A percentile compares a stretch with the other conserved stretches of the same genome.
These are phyloP conservation scores for Atkinsonella texensis DNA, from an alignment of 2,329 filamentous ascomycete genomes.

Conservation along the genomic window DNA sequence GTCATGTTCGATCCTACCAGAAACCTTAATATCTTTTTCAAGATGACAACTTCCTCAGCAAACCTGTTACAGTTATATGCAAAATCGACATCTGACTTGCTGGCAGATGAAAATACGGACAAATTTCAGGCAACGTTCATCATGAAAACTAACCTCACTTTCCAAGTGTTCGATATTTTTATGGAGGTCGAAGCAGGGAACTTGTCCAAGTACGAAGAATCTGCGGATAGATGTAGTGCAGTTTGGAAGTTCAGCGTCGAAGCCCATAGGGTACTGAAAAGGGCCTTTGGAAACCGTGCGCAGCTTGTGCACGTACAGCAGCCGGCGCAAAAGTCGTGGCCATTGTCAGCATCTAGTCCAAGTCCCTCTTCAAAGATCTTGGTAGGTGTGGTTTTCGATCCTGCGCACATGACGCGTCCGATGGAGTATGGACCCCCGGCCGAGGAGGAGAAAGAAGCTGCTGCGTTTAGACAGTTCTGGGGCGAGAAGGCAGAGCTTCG, in stretches of 20 bases:
- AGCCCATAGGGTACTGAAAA: conserved; percentile 52
- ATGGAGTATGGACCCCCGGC: conserved; percentile 83
- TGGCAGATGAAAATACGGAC: conserved; percentile 62
- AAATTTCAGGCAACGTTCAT: conserved; percentile 85
- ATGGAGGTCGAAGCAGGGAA: conserved; percentile 24
- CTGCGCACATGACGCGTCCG: conserved; percentile 57
- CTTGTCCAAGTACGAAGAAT: conserved; percentile 15
- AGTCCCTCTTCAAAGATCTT: conserved; percentile 29
- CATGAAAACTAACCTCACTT: conserved; percentile 38
- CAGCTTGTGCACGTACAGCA: conserved; percentile 51
- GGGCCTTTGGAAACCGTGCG: conserved; percentile 64
- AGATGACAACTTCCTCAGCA: conserved; percentile 83
- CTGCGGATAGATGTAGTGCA: conserved; percentile 29
- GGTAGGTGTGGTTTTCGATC: conserved; percentile 61
- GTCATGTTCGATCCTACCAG: conserved; percentile 67
- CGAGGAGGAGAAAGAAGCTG: conserved; percentile 73
- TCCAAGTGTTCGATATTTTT: conserved; percentile 42
- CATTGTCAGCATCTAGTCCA: conserved; percentile 13
- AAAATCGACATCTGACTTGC: conserved; percentile 56
- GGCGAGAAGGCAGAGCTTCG: conserved; percentile 85
- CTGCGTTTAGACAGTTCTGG: conserved; percentile 83
- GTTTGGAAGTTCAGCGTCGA: conserved; percentile 38
- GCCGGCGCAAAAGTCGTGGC: conserved; percentile 20
- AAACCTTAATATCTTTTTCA: conserved; percentile 74
- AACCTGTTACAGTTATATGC: conserved; percentile 62